Conservation (phyloP, 2,329 filamentous ascomycete genomes). For the Zymoseptoria brevis region DNA sequence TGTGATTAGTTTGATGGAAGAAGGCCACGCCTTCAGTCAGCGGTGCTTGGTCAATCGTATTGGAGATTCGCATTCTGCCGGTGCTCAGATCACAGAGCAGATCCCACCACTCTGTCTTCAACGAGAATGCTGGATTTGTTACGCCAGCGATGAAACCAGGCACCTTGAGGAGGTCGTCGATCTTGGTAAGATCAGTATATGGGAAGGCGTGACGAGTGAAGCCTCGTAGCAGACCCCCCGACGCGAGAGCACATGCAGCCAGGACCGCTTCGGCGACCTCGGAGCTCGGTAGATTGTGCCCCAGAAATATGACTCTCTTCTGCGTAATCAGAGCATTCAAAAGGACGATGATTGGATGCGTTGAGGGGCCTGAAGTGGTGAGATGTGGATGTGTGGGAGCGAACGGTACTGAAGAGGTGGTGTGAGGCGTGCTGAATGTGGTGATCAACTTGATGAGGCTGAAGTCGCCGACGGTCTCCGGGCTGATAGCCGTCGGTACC, state of each 20-base stretch:
- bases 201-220: slow-evolving; percentile 96
- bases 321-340: slow-evolving; percentile 92
- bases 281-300: slow-evolving; percentile 88
- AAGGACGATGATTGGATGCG: slow-evolving; percentile 90
- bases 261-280: slow-evolving; percentile 97
- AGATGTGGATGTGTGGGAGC: slow-evolving; percentile 73
- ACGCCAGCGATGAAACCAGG: slow-evolving; percentile 97
- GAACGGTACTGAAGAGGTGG: slow-evolving; percentile 78
- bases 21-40: slow-evolving; percentile 77
- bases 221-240: slow-evolving; percentile 81
- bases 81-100: slow-evolving; percentile 86
- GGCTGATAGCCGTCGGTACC: slow-evolving; percentile 84
- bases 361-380: slow-evolving; percentile 80
- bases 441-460: slow-evolving; percentile 95
- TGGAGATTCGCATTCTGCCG: slow-evolving; percentile 90
- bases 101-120: slow-evolving; percentile 98
- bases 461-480: slow-evolving; percentile 95
- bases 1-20: slow-evolving; percentile 59
- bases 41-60: slow-evolving; percentile 70
- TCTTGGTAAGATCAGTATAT: slow-evolving; percentile 95
- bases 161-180: slow-evolving; percentile 90
- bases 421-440: slow-evolving; percentile 77
- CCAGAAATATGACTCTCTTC: slow-evolving; percentile 91
- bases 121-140: slow-evolving; percentile 91
- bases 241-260: slow-evolving; percentile 88